Conservation (phyloP, 495 filamentous ascomycete species). For the Penicillium arizonense region DNA sequence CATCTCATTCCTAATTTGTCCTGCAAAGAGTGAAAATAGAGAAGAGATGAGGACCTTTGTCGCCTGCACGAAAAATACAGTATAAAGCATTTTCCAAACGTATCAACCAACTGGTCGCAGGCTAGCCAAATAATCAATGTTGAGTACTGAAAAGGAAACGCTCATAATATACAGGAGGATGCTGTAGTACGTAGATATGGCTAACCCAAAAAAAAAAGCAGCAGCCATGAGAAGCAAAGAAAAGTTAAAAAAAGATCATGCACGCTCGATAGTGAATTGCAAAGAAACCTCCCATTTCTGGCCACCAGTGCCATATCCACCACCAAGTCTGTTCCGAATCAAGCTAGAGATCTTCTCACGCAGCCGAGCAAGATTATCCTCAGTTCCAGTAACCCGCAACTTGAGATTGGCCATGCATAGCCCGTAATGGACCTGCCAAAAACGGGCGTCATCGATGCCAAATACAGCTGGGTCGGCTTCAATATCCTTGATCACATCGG, state of each 20-base stretch:
- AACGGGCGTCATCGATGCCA: slow-evolving; percentile 80
- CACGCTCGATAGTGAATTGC: slow-evolving; percentile 43
- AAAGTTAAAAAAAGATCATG: slow-evolving; percentile 12
- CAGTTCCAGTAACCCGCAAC: slow-evolving; percentile 64
- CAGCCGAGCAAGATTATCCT: slow-evolving; percentile 64
- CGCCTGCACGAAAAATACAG: too few relatives aligned
- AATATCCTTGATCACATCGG: slow-evolving; percentile 79
- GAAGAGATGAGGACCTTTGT: too few relatives aligned
- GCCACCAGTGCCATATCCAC: slow-evolving; percentile 79
- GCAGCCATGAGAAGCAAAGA: background rate
- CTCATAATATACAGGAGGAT: slow-evolving; percentile 6
- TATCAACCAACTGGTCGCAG: too few relatives aligned
- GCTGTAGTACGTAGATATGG: background rate
- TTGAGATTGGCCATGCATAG: slow-evolving; percentile 94
- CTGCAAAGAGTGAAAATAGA: too few relatives aligned
- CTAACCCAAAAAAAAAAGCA: background rate
- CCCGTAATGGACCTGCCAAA: slow-evolving; percentile 99
- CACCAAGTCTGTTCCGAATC: slow-evolving; percentile 82
- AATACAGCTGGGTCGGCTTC: slow-evolving; percentile 73
- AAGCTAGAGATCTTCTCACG: slow-evolving; percentile 72
- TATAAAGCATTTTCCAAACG: too few relatives aligned
- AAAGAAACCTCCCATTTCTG: slow-evolving; percentile 82
- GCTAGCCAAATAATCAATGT: background rate
- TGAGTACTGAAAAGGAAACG: background rate
- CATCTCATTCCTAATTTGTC: too few relatives aligned